Percentiles rank a stretch among this genome's conserved stretches.
Evolutionary conservation across 176 grass and related monocot species (phyloP).

Genomic region (Juncus effusus): DNA sequence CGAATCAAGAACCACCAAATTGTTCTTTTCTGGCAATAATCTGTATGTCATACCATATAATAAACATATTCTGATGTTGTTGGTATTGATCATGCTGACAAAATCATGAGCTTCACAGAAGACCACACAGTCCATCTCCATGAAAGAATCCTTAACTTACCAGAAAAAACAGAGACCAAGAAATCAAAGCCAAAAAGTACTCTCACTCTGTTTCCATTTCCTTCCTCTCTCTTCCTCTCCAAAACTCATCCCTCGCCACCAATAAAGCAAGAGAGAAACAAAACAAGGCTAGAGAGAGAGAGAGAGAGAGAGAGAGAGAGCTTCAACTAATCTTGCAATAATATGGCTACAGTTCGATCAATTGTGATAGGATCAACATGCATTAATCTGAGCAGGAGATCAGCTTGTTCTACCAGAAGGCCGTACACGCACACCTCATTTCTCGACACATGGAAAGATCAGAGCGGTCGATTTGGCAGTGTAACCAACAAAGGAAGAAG

Average conservation of each 20-base stretch:
- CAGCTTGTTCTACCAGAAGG: background rate
- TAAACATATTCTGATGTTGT: too few species aligned
- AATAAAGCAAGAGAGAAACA: background rate
- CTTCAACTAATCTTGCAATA: background rate
- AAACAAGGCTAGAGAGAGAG: background rate
- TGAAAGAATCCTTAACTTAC: background rate
- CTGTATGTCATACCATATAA: too few species aligned
- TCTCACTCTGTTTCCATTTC: conserved; percentile 17
- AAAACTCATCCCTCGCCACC: background rate
- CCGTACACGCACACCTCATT: background rate
- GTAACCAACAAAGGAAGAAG: background rate
- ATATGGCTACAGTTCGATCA: conserved; percentile 7
- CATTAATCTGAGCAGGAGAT: background rate
- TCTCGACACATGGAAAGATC: background rate
- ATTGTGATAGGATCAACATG: conserved; percentile 4
- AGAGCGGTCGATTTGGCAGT: background rate
- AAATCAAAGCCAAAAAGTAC: conserved; percentile 12
- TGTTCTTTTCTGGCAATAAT: too few species aligned
- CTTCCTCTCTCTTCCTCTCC: conserved; percentile 12
- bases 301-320: background rate
- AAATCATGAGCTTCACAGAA: too few species aligned
- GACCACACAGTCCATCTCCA: background rate
- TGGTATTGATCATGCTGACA: too few species aligned
- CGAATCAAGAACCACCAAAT: too few species aligned
- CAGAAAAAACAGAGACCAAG: conserved; percentile 9